phyloP scores from a whole-genome alignment of 768 basidiomycete species.

The Boletellus sp. region DNA sequence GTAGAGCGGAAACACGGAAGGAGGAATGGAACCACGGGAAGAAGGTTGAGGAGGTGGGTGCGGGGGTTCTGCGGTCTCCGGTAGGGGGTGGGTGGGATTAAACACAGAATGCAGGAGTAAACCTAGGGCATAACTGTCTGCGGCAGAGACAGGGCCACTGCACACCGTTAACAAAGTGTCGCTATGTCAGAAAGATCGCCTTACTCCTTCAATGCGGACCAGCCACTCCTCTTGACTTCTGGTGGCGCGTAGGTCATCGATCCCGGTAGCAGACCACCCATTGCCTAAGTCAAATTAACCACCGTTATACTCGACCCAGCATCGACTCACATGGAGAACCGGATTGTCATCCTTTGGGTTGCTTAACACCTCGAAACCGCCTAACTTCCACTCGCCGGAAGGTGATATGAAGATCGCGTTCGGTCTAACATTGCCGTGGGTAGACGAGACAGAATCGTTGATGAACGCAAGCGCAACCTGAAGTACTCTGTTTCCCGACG shows the following conservation, averaged over 20 bases:
- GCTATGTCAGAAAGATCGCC: constrained; percentile 8
- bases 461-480: constrained; percentile 89
- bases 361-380: constrained; percentile 89
- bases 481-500: not conserved
- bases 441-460: constrained; percentile 77
- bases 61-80: constrained; percentile 64
- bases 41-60: constrained; percentile 77
- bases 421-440: constrained; percentile 76
- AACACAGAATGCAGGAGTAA: constrained; percentile 83
- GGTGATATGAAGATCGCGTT: constrained; percentile 85
- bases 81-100: constrained; percentile 76
- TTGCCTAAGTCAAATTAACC: constrained; percentile 44
- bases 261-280: constrained; percentile 62
- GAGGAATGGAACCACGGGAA: constrained; percentile 74
- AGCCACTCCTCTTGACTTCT: constrained; percentile 86
- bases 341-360: constrained; percentile 75
- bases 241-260: constrained; percentile 65
- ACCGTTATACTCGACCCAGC: constrained; percentile 3
- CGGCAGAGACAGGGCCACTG: constrained; percentile 53
- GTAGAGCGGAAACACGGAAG: constrained; percentile 69
- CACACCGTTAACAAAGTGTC: not conserved
- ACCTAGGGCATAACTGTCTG: constrained; percentile 87
- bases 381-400: constrained; percentile 95
- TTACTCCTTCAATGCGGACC: constrained; percentile 81
- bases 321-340: constrained; percentile 69